These are phyloP conservation scores for Zopfia rhizophila DNA, from an alignment of 2,329 filamentous ascomycete genomes.

Conservation along the genomic window DNA sequence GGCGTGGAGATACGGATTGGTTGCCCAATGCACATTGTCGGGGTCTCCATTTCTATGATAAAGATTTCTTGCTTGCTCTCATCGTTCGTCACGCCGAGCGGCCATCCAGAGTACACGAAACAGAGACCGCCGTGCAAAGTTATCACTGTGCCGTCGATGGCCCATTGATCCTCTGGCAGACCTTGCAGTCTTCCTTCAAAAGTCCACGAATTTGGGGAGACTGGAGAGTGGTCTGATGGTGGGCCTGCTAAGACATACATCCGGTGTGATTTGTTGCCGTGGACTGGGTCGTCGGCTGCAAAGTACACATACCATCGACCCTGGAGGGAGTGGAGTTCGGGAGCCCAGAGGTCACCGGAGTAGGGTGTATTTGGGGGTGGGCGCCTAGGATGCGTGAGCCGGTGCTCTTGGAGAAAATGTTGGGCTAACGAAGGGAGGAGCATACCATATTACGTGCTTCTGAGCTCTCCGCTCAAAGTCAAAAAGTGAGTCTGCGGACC, in stretches of 20 bases:
- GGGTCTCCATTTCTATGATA: constrained; percentile 52
- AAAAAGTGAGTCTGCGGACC: constrained; percentile 53
- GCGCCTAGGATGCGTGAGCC: constrained; percentile 36
- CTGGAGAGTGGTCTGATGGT: constrained; percentile 37
- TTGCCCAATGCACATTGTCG: constrained; percentile 45
- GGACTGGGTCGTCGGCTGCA: constrained; percentile 52
- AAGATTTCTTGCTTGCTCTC: constrained; percentile 57
- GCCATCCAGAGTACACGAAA: constrained; percentile 61
- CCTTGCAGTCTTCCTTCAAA: constrained; percentile 55
- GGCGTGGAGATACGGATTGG: constrained; percentile 55
- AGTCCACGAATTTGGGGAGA: constrained; percentile 50
- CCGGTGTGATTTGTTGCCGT: constrained; percentile 58
- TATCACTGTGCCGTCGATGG: constrained; percentile 60
- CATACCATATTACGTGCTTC: constrained; percentile 53
- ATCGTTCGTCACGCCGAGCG: constrained; percentile 43
- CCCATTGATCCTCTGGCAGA: constrained; percentile 57
- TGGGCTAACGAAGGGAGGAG: constrained; percentile 1
- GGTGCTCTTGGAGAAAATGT: constrained; percentile 1
- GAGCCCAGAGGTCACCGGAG: constrained; percentile 64
- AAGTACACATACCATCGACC: constrained; percentile 67
- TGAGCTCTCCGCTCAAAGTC: constrained; percentile 51
- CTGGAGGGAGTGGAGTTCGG: constrained; percentile 63
- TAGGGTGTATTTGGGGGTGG: constrained; percentile 56
- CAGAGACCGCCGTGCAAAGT: constrained; percentile 50
- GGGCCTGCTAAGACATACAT: constrained; percentile 60